Evolutionary conservation across 352 stramenopile genomes (phyloP).

Genomic region (Phytophthora kernoviae): DNA sequence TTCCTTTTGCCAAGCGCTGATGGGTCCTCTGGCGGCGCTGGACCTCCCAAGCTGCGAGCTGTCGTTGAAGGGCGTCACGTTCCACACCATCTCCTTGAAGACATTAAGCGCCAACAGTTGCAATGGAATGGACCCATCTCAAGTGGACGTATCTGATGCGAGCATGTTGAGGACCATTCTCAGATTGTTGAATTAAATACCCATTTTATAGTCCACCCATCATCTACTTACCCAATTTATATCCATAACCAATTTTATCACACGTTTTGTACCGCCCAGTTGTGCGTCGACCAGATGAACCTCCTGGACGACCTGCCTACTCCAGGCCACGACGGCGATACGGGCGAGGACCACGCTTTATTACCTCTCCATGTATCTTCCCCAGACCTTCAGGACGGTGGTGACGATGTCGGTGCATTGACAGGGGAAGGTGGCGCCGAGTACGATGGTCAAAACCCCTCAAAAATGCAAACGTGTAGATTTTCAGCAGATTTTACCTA

Average conservation of each 20-base stretch:
- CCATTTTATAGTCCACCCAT: too few relatives aligned
- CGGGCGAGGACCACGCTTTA: slow-evolving; percentile 17
- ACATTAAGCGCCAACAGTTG: slow-evolving; percentile 1
- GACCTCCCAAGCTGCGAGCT: slow-evolving; percentile 16
- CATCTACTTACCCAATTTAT: too few relatives aligned
- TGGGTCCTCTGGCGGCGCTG: slow-evolving; percentile 6
- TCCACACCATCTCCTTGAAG: slow-evolving; percentile 11
- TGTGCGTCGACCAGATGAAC: slow-evolving; percentile 16
- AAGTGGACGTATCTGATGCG: neutral
- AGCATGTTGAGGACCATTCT: slow-evolving; percentile 29
- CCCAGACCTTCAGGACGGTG: slow-evolving; percentile 18
- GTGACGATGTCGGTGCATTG: slow-evolving; percentile 24
- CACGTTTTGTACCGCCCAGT: too few relatives aligned
- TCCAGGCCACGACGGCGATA: slow-evolving; percentile 25
- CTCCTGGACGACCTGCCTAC: slow-evolving; percentile 29
- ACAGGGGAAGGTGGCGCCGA: slow-evolving; percentile 20
- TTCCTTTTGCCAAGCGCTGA: slow-evolving; percentile 14
- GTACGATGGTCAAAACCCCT: too few relatives aligned
- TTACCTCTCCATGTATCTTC: slow-evolving; percentile 23
- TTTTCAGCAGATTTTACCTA: too few relatives aligned
- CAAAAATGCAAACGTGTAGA: too few relatives aligned
- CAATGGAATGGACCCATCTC: neutral
- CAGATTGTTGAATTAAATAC: slow-evolving; percentile 9
- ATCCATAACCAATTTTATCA: neutral
- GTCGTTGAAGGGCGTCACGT: slow-evolving; percentile 14